phyloP scores from a whole-genome alignment of 306 rosid genomes.

The Mimosa pudica region DNA sequence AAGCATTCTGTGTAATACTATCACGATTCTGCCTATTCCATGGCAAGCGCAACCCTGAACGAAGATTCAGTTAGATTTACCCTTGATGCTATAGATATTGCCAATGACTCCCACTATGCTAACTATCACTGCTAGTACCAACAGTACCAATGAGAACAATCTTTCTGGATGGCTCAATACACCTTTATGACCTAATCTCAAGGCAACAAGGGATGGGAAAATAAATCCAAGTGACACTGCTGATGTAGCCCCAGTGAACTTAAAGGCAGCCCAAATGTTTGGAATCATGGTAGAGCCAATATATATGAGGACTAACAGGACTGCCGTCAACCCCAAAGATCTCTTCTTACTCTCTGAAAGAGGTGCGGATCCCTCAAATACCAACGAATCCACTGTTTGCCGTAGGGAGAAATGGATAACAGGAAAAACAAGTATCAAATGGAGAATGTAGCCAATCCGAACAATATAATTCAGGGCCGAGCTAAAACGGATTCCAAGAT shows the following conservation, averaged over 20 bases:
- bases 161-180: slow-evolving; percentile 57
- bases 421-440: slow-evolving; percentile 82
- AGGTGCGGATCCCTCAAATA: slow-evolving; percentile 79
- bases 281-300: slow-evolving; percentile 93
- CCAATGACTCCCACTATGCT: slow-evolving; percentile 77
- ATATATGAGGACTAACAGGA: slow-evolving; percentile 76
- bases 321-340: slow-evolving; percentile 66
- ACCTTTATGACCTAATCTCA: slow-evolving; percentile 57
- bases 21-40: slow-evolving; percentile 26
- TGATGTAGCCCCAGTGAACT: slow-evolving; percentile 93
- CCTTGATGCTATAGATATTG: slow-evolving; percentile 66
- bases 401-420: slow-evolving; percentile 51
- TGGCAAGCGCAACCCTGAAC: slow-evolving; percentile 29
- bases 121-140: slow-evolving; percentile 65
- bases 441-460: slow-evolving; percentile 85
- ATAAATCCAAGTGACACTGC: slow-evolving; percentile 91
- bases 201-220: slow-evolving; percentile 75
- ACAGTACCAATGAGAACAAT: slow-evolving; percentile 70
- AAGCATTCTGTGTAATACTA: slow-evolving; percentile 14
- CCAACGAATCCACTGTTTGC: slow-evolving; percentile 71
- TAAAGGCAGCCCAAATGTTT: slow-evolving; percentile 93
- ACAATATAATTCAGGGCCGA: slow-evolving; percentile 71
- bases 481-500: slow-evolving; percentile 84
- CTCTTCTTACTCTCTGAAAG: slow-evolving; percentile 79
- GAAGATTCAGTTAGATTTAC: slow-evolving; percentile 43